Base-by-base conservation (phyloP, 2,329 filamentous ascomycete genomes). In the Pezicula carpinea region DNA sequence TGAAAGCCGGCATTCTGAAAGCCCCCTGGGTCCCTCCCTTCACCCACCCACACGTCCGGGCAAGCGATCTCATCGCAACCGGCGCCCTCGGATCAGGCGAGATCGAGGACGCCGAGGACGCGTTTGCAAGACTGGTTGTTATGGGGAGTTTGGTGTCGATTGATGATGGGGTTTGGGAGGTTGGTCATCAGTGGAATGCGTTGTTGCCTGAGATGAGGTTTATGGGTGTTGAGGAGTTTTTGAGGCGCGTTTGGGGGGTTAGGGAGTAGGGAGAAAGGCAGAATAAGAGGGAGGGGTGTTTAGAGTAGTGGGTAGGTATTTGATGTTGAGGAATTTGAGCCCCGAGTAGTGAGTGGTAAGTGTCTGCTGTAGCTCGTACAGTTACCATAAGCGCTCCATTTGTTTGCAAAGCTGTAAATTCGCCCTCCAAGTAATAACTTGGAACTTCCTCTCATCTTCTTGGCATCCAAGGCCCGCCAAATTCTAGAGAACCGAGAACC, bases 171-270 rank as follows among this genome's bases (percentile, higher is more conserved):
- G 38, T 43, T 31, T 62, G 56, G 53, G 51, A 48, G 15, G 61
- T 65, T 3, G 59, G 61, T 6, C 60, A 68, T 44, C 60, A 62
- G 44, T 67, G 62, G 59, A 70, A 69, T 47, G 44, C 46, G 19
- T 39, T 69, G 46, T 46, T 69, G 19, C 65, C 66, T 2, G 63
- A 67, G 22, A 65, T 60, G 42, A 46, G 60, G 43, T 66, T 68
- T 14, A 61, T 53, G 14, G 42, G 53, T 5, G 49, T 53, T 0
- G 63, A 65, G 41, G 58, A 63, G 39, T 52, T 49, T 40, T 31
- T 55, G 34, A 14, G 34, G 3, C 3, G 18, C 13, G 34, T 14
- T 32, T 32, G 29, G 29, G 14, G 14, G 29, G 8, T 10, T 10
- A 36, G 17, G 34, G 17, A 15, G 6, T 36, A 10, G 8, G 34